phyloP scores from a whole-genome alignment of 495 filamentous ascomycete species.

The Darksidea phi region DNA sequence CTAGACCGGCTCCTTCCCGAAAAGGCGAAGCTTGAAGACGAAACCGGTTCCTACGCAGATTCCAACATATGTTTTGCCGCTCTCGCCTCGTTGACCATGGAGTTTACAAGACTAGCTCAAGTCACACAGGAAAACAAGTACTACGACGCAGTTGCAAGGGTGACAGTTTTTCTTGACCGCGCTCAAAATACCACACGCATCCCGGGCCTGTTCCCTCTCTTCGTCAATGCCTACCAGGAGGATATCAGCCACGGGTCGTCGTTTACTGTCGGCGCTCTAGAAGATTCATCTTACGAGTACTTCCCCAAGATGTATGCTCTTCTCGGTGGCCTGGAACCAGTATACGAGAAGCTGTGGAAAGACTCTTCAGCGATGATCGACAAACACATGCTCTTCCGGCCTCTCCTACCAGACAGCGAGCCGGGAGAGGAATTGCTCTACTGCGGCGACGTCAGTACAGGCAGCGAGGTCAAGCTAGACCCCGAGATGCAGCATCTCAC shows the following conservation, averaged over 20 bases:
- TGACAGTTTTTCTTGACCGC: constrained; percentile 39
- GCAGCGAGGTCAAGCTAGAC: constrained; percentile 36
- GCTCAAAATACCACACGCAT: constrained; percentile 40
- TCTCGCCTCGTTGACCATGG: constrained; percentile 45
- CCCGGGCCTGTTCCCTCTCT: constrained; percentile 44
- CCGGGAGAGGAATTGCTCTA: constrained; percentile 44
- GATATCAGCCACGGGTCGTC: constrained; percentile 15
- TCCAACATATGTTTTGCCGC: constrained; percentile 35
- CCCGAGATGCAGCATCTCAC: constrained; percentile 44
- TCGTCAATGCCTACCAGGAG: constrained; percentile 33
- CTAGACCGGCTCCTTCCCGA: constrained; percentile 26
- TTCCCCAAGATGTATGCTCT: constrained; percentile 42
- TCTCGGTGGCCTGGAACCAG: constrained; percentile 40
- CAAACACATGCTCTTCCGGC: constrained; percentile 49
- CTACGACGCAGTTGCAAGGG: constrained; percentile 43
- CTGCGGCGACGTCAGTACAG: constrained; percentile 40
- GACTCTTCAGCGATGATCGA: constrained; percentile 40
- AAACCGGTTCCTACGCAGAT: constrained; percentile 38
- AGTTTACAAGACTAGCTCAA: constrained; percentile 46
- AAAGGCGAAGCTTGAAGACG: constrained; percentile 39
- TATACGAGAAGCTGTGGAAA: constrained; percentile 50
- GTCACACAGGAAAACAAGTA: constrained; percentile 42
- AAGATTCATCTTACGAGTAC: constrained; percentile 46
- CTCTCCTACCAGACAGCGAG: constrained; percentile 44
- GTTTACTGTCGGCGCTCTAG: constrained; percentile 45